A percentile compares a stretch with the other conserved stretches of the same genome.
Evolutionary conservation across 768 basidiomycete species (phyloP).

Genomic region (Rhizopogon roseolus): DNA sequence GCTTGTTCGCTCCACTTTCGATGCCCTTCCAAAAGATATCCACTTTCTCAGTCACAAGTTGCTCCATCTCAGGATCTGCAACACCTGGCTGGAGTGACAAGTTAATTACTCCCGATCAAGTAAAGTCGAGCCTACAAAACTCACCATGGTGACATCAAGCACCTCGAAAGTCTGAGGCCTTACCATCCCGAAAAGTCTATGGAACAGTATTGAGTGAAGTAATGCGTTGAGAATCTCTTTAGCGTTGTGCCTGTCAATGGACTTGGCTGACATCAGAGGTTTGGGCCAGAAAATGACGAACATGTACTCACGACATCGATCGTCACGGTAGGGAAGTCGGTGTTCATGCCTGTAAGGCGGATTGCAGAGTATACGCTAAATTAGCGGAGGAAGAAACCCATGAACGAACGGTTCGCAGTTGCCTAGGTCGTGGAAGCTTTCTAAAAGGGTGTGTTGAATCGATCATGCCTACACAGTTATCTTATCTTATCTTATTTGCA

Average conservation of each 20-base stretch:
- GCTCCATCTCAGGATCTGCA: conserved; percentile 66
- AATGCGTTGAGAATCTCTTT: conserved; percentile 73
- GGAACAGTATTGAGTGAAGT: conserved; percentile 80
- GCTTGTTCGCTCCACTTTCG: conserved; percentile 56
- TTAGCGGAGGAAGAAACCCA: background rate
- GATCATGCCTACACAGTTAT: background rate
- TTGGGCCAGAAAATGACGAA: too few species aligned
- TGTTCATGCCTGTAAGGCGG: conserved; percentile 15
- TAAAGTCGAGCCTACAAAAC: conserved; percentile 13
- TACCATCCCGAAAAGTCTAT: conserved; percentile 75
- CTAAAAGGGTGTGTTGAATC: background rate
- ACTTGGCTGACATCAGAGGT: conserved; percentile 32
- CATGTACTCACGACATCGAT: conserved; percentile 23
- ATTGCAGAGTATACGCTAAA: background rate
- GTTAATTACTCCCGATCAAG: background rate
- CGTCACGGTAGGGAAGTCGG: conserved; percentile 20
- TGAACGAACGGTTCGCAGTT: background rate
- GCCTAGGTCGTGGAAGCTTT: background rate
- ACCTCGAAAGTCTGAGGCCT: conserved; percentile 76
- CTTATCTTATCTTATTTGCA: background rate
- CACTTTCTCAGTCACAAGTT: conserved; percentile 70
- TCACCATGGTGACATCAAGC: conserved; percentile 79
- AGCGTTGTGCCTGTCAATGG: conserved; percentile 65
- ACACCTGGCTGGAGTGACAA: conserved; percentile 59
- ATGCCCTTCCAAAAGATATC: conserved; percentile 76